Evolutionary conservation across 495 filamentous ascomycete genomes (phyloP), one percentile per base, ranked within the genome.

Genomic region (Pseudevernia furfuracea): DNA sequence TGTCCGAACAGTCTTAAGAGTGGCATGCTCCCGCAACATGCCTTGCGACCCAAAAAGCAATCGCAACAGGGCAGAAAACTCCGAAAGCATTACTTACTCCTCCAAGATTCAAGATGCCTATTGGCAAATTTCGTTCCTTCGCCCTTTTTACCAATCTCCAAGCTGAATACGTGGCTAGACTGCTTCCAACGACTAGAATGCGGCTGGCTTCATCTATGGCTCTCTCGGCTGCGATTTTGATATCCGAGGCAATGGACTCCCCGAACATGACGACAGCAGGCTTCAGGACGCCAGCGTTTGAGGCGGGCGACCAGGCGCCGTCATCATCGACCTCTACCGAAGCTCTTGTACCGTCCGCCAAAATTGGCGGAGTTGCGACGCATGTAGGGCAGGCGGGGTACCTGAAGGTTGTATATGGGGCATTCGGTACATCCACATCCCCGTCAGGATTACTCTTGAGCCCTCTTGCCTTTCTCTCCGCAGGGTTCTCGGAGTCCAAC

Each of bases 261-360:
- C 94, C 94, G 73, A 98, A 98, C 90, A 98, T 96, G 59, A 88
- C 85, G 1, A 98, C 93, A 2, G 87, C 86, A 6, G 94, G 94
- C 72, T 98, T 97, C 49, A 98, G 70, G 21, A 98, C 83, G 1
- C 91, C 92, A 4, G 85, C 89, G 19, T 77, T 91, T 53, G 88
- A 92, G 0, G 75, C 74, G 2, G 81, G 68, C 59, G 77, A 74
- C 89, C 86, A 96, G 5, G 92, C 93, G 0, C 94, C 93, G 65
- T 96, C 92, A 1, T 66, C 62, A 66, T 96, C 93, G 10, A 91
- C 82, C 61, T 89, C 80, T 1, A 96, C 89, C 43, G 67, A 76
- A 1, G 76, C 82, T 57, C 65, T 74, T 1, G 71, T 79, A 1
- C 86, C 88, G 69, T 89, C 84, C n/a, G 69, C 71, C 3, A 83